A percentile compares a stretch with the other conserved stretches of the same genome.
These are phyloP conservation scores for Lipomyces spencermartinsiae DNA, from an alignment of 805 yeast species.

Conservation along the genomic window DNA sequence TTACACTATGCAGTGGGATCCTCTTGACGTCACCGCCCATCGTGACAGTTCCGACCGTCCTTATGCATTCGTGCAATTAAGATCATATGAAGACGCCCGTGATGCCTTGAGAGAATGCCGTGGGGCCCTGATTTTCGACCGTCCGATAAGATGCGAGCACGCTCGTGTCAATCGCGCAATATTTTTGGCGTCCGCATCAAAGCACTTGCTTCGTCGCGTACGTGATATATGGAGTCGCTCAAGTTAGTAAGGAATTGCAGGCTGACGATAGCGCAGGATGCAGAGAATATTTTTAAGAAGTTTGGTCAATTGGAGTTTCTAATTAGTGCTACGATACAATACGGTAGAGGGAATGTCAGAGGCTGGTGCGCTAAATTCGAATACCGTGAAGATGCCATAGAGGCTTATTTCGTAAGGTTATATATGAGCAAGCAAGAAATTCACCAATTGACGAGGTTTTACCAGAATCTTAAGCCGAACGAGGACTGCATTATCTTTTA, in stretches of 20 bases:
- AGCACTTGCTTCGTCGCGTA: slow-evolving; percentile 17
- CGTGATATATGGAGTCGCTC: not conserved
- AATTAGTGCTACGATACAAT: slow-evolving; percentile 28
- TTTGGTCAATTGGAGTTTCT: slow-evolving; percentile 35
- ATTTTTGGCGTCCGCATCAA: slow-evolving; percentile 53
- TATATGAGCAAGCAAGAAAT: slow-evolving; percentile 65
- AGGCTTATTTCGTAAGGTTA: slow-evolving; percentile 67
- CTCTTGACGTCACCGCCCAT: slow-evolving; percentile 38
- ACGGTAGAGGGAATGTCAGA: slow-evolving; percentile 26
- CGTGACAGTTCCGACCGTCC: slow-evolving; percentile 36
- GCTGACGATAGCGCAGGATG: slow-evolving; percentile 23
- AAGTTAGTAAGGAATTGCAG: not conserved
- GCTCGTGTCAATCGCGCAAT: slow-evolving; percentile 92
- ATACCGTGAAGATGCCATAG: slow-evolving; percentile 84
- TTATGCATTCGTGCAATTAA: slow-evolving; percentile 36
- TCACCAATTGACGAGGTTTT: slow-evolving; percentile 58
- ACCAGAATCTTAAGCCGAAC: slow-evolving; percentile 38
- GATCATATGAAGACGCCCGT: slow-evolving; percentile 36
- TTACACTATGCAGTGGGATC: slow-evolving; percentile 27
- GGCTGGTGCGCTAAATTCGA: slow-evolving; percentile 79
- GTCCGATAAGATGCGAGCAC: slow-evolving; percentile 77
- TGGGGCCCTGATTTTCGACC: slow-evolving; percentile 32
- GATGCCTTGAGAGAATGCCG: slow-evolving; percentile 34
- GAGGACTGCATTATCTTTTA: slow-evolving; percentile 24
- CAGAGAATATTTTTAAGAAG: slow-evolving; percentile 25